A percentile compares a stretch with the other conserved stretches of the same genome.
These are phyloP conservation scores for Lotus japonicus DNA, from an alignment of 306 rosid species.

Conservation along the genomic window DNA sequence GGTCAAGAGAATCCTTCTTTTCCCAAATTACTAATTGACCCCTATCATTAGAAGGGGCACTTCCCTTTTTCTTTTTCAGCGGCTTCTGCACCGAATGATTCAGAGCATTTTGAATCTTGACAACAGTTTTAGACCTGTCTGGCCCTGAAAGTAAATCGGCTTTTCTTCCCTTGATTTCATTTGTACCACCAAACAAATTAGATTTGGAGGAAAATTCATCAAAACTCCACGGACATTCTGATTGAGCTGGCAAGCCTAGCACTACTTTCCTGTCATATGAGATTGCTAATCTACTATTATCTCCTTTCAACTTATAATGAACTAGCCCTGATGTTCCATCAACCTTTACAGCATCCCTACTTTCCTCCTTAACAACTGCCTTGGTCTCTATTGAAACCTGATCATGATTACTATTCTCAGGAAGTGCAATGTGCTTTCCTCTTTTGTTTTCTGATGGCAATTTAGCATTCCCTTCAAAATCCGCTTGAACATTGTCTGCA, in stretches of 20 bases:
- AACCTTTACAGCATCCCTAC: not conserved
- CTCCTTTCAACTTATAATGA: slow-evolving; percentile 15
- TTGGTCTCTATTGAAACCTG: slow-evolving; percentile 28
- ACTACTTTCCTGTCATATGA: slow-evolving; percentile 34
- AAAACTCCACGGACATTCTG: slow-evolving; percentile 54
- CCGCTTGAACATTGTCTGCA: slow-evolving; percentile 10
- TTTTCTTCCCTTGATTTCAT: slow-evolving; percentile 43
- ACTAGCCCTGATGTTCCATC: slow-evolving; percentile 36
- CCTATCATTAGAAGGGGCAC: slow-evolving; percentile 19
- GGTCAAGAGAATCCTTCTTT: slow-evolving; percentile 17
- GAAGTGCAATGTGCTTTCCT: slow-evolving; percentile 1
- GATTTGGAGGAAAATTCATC: slow-evolving; percentile 26
- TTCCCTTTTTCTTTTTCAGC: slow-evolving; percentile 30
- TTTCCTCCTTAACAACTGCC: slow-evolving; percentile 13
- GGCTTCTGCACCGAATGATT: slow-evolving; percentile 24
- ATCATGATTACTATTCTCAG: slow-evolving; percentile 28
- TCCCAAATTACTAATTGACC: slow-evolving; percentile 37
- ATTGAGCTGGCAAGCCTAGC: slow-evolving; percentile 51
- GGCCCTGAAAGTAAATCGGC: not conserved
- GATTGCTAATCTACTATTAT: slow-evolving; percentile 14
- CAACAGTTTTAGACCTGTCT: slow-evolving; percentile 29
- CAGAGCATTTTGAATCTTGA: slow-evolving; percentile 29
- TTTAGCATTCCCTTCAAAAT: slow-evolving; percentile 11
- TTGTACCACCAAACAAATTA: slow-evolving; percentile 21
- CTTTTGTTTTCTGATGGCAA: slow-evolving; percentile 4